A percentile compares a stretch with the other conserved stretches of the same genome.
Evolutionary conservation across 1,284 basidiomycete species (phyloP).

Genomic region (Ganoderma sinense): DNA sequence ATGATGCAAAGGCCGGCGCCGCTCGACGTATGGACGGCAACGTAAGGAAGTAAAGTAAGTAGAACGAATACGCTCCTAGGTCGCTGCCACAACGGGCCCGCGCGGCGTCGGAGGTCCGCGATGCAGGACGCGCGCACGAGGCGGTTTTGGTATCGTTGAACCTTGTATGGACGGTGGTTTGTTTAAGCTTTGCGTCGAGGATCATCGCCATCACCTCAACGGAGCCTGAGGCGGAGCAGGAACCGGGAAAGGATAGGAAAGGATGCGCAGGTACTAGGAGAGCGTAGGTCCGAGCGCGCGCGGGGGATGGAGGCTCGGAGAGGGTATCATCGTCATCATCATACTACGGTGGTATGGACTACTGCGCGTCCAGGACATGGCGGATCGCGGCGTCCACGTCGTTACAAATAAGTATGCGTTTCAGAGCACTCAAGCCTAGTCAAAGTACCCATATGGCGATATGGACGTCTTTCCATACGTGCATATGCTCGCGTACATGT

Average conservation of each 20-base stretch:
- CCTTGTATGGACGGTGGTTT: not conserved
- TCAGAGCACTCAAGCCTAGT: not conserved
- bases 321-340: not conserved
- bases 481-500: not conserved
- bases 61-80: not conserved
- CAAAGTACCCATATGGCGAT: not conserved
- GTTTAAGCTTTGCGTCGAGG: not conserved
- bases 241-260: not conserved
- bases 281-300: not conserved
- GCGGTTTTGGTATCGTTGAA: not conserved
- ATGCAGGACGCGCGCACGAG: not conserved
- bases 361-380: not conserved
- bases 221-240: not conserved
- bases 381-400: not conserved
- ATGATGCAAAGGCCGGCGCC: not conserved
- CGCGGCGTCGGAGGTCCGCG: conserved; percentile 1
- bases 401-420: not conserved
- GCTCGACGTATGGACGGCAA: not conserved
- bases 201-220: not conserved
- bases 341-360: not conserved
- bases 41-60: not conserved
- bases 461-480: not conserved
- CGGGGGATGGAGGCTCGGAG: not conserved
- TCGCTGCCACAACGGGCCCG: conserved; percentile 1
- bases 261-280: not conserved